Evolutionary conservation across 345 rosid species (phyloP).

Genomic region (Eucalyptus cloeziana): DNA sequence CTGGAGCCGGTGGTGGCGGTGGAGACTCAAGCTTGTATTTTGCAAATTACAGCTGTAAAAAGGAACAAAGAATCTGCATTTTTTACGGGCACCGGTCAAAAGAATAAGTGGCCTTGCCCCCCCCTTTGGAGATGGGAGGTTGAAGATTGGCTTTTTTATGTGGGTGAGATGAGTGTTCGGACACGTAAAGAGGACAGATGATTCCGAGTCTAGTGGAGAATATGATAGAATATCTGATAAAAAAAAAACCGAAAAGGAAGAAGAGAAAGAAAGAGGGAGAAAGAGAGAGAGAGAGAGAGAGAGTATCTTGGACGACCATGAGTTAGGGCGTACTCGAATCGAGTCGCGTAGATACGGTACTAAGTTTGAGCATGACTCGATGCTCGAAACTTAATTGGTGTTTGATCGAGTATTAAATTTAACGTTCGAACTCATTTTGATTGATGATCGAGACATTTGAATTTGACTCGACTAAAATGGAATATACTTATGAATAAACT

Average conservation of each 20-base stretch:
- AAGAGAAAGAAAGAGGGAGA: not conserved
- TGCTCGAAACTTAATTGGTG: not conserved
- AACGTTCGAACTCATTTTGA: fast-evolving
- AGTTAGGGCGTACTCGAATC: not conserved
- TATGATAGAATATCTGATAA: not conserved
- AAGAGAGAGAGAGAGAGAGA: no score
- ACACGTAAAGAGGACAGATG: not conserved
- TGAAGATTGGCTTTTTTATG: not conserved
- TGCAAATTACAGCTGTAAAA: not conserved
- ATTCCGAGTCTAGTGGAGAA: not conserved
- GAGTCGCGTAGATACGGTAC: not conserved
- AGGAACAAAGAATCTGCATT: not conserved
- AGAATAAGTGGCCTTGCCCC: not conserved
- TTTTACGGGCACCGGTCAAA: not conserved
- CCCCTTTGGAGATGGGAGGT: not conserved
- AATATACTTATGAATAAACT: fast-evolving
- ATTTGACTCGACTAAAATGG: fast-evolving
- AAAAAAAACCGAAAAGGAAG: not conserved
- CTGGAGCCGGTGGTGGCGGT: not conserved
- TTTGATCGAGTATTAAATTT: not conserved
- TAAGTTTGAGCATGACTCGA: not conserved
- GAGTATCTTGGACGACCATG: not conserved
- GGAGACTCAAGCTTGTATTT: not conserved
- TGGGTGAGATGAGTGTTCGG: not conserved
- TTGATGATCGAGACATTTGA: not conserved